phyloP scores from a whole-genome alignment of 345 rosid genomes.

The Boechera stricta region DNA sequence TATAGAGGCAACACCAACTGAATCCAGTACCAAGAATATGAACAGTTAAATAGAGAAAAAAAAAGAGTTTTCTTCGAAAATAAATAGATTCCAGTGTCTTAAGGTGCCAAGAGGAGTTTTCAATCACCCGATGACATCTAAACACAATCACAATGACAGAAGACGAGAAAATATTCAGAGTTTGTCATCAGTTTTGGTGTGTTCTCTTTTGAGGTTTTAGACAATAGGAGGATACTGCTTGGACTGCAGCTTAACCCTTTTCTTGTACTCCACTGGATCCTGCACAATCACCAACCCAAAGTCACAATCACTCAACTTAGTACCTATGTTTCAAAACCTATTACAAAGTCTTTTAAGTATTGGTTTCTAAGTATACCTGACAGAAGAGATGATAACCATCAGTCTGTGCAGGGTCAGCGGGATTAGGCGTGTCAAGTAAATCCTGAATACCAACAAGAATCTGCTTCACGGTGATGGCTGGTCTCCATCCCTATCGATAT shows the following conservation, averaged over 20 bases:
- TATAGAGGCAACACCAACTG: slow-evolving; percentile 43
- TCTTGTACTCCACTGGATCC: slow-evolving; percentile 87
- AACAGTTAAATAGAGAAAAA: slow-evolving; percentile 29
- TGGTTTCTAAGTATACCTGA: slow-evolving; percentile 55
- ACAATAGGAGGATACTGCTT: slow-evolving; percentile 82
- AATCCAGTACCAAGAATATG: slow-evolving; percentile 38
- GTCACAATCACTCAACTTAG: slow-evolving; percentile 20
- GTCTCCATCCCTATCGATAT: slow-evolving; percentile 80
- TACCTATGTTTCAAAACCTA: slow-evolving; percentile 10
- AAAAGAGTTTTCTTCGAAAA: slow-evolving; percentile 24
- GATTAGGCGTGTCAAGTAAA: slow-evolving; percentile 86
- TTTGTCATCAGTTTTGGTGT: slow-evolving; percentile 43
- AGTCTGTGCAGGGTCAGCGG: slow-evolving; percentile 89
- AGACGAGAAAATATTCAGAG: slow-evolving; percentile 36
- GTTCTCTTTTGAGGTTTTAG: slow-evolving; percentile 36
- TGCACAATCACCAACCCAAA: slow-evolving; percentile 42
- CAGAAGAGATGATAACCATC: slow-evolving; percentile 91
- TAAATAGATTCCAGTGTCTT: slow-evolving; percentile 31
- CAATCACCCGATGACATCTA: slow-evolving; percentile 34
- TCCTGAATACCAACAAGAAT: slow-evolving; percentile 92
- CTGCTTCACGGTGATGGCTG: slow-evolving; percentile 90
- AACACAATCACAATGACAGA: slow-evolving; percentile 39
- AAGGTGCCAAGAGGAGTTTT: slow-evolving; percentile 38
- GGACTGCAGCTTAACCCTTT: slow-evolving; percentile 84
- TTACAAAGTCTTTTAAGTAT: background rate